Evolutionary conservation across 306 rosid genomes (phyloP).

Genomic region (Delonix regia): DNA sequence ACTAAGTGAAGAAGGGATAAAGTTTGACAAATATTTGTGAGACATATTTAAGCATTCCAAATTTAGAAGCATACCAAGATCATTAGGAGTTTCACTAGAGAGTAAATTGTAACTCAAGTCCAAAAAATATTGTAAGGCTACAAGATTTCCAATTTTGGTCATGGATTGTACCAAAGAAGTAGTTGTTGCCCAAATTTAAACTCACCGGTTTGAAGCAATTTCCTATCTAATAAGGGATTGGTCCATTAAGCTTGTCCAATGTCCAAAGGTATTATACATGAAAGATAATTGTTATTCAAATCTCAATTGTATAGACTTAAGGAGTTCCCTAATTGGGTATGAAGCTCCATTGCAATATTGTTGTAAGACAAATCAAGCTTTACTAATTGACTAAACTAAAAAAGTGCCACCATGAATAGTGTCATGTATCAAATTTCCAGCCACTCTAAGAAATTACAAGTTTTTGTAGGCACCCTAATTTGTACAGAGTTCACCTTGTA

Average conservation of each 20-base stretch:
- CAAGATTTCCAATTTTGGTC: conserved; percentile 37
- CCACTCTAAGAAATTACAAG: conserved; percentile 22
- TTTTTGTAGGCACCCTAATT: conserved; percentile 40
- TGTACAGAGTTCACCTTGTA: conserved; percentile 29
- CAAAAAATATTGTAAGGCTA: conserved; percentile 22
- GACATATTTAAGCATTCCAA: conserved; percentile 47
- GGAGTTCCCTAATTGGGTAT: not conserved
- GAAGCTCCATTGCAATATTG: conserved; percentile 37
- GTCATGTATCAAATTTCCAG: conserved; percentile 9
- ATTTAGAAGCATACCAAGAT: conserved; percentile 30
- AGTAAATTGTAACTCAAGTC: conserved; percentile 11
- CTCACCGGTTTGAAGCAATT: conserved; percentile 10
- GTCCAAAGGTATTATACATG: conserved; percentile 25
- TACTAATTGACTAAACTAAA: conserved; percentile 16
- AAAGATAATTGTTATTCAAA: conserved; percentile 33
- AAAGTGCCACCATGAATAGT: conserved; percentile 26
- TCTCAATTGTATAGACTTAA: not conserved
- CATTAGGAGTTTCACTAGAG: conserved; percentile 24
- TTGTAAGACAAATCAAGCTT: conserved; percentile 38
- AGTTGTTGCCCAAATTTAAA: conserved; percentile 20
- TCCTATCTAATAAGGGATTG: conserved; percentile 41
- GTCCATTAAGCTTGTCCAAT: conserved; percentile 42
- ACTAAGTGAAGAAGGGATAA: not conserved
- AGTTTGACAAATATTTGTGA: conserved; percentile 34
- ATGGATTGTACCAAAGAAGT: conserved; percentile 38